Evolutionary conservation across 345 rosid species (phyloP).

Genomic region (Corchorus capsularis): DNA sequence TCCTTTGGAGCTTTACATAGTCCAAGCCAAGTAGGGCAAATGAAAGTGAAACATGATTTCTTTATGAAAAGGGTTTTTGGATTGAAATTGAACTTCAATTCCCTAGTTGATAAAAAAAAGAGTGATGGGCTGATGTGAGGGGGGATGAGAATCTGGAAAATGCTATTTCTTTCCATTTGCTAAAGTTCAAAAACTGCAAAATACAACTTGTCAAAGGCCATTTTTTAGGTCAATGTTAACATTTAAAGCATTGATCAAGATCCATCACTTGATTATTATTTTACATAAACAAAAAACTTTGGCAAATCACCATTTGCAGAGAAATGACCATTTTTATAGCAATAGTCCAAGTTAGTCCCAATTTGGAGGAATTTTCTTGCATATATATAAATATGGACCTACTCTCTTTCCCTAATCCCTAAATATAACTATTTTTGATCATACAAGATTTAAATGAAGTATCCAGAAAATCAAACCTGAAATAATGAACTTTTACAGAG

Average conservation of each 20-base stretch:
- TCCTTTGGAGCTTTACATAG: background rate
- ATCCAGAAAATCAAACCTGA: too few species aligned
- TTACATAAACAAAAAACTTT: background rate
- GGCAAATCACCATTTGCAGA: background rate
- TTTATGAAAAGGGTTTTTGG: background rate
- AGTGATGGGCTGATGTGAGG: background rate
- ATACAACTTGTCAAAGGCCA: background rate
- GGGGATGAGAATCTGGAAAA: background rate
- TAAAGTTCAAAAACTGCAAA: constrained; percentile 2
- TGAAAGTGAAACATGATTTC: constrained; percentile 5
- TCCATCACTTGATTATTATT: background rate
- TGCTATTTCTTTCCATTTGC: background rate
- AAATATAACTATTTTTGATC: too few species aligned
- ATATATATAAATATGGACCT: too few species aligned
- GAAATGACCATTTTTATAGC: background rate
- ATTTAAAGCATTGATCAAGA: background rate
- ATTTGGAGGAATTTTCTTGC: too few species aligned
- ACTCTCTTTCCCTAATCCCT: too few species aligned
- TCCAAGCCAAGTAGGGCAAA: background rate
- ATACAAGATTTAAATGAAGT: too few species aligned
- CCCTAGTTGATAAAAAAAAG: background rate
- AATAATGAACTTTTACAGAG: too few species aligned
- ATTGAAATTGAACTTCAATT: background rate
- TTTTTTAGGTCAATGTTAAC: background rate
- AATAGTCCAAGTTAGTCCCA: background rate